These are phyloP conservation scores for Rhizopogon sp. DNA, from an alignment of 768 basidiomycete species.

Conservation along the genomic window DNA sequence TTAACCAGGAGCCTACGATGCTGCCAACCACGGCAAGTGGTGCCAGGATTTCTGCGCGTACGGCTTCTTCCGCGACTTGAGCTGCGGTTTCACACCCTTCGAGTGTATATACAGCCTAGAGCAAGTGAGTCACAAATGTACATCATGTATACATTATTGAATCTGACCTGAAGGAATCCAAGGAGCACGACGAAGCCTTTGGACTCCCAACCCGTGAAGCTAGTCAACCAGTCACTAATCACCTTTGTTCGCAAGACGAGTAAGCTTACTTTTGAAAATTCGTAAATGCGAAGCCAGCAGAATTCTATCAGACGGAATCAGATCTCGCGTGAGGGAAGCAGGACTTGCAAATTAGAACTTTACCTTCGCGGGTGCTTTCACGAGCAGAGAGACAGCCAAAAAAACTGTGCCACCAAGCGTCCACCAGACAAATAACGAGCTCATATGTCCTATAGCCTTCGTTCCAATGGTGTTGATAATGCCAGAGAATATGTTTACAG, in stretches of 20 bases:
- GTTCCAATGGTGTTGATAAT: slow-evolving; percentile 55
- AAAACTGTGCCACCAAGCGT: slow-evolving; percentile 55
- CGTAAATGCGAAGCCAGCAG: slow-evolving; percentile 49
- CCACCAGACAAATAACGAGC: slow-evolving; percentile 56
- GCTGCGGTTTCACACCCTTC: slow-evolving; percentile 62
- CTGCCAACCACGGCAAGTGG: slow-evolving; percentile 53
- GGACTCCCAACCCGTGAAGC: slow-evolving; percentile 52
- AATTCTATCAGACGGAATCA: slow-evolving; percentile 33
- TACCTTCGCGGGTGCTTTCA: slow-evolving; percentile 51
- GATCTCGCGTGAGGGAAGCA: not conserved
- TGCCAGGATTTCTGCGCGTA: slow-evolving; percentile 50
- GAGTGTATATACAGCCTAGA: slow-evolving; percentile 51
- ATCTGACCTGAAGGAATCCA: slow-evolving; percentile 44
- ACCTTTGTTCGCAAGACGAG: not conserved
- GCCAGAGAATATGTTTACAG: slow-evolving; percentile 49
- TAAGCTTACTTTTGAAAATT: slow-evolving; percentile 45
- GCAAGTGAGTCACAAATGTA: not conserved
- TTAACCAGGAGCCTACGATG: slow-evolving; percentile 52
- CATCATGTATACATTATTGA: not conserved
- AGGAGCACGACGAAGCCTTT: slow-evolving; percentile 53
- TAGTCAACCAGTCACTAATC: slow-evolving; percentile 11
- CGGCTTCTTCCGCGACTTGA: slow-evolving; percentile 58
- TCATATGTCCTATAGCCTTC: slow-evolving; percentile 51
- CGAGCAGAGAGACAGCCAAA: slow-evolving; percentile 48
- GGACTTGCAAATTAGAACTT: slow-evolving; percentile 17